Conservation (phyloP, 1,139 yeast genomes). For the Geotrichum fermentans region DNA sequence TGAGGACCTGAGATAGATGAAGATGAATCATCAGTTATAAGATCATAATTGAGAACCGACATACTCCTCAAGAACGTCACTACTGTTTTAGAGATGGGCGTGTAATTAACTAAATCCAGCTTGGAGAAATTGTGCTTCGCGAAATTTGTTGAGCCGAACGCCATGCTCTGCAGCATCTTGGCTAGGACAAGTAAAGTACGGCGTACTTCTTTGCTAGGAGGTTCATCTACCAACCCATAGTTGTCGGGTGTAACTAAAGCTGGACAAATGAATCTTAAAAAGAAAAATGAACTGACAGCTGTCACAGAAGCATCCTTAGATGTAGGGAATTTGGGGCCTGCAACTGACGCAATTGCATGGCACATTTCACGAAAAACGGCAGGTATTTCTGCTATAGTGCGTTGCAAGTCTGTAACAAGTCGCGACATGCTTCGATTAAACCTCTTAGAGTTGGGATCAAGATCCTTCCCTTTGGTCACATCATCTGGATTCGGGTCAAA, state of each 20-base stretch:
- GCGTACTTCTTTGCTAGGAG: conserved; percentile 45
- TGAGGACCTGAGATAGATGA: conserved; percentile 1
- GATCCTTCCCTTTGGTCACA: conserved; percentile 39
- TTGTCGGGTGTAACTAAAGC: conserved; percentile 80
- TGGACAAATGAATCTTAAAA: conserved; percentile 77
- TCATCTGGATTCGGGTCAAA: conserved; percentile 50
- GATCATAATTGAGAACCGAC: conserved; percentile 21
- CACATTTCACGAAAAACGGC: conserved; percentile 60
- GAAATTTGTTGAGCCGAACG: conserved; percentile 62
- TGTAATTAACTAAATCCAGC: conserved; percentile 10
- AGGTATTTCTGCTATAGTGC: conserved; percentile 55
- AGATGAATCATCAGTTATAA: conserved; percentile 10
- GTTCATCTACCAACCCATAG: conserved; percentile 36
- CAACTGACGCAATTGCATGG: conserved; percentile 54
- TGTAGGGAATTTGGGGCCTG: conserved; percentile 55
- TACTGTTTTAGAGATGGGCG: conserved; percentile 11
- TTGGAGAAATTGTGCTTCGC: conserved; percentile 53
- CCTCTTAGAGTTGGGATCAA: conserved; percentile 44
- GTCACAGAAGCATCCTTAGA: conserved; percentile 45
- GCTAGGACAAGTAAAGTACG: conserved; percentile 70
- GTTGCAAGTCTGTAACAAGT: conserved; percentile 52
- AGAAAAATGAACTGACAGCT: conserved; percentile 79
- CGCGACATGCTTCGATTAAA: conserved; percentile 54
- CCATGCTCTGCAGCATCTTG: conserved; percentile 75
- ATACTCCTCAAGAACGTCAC: conserved; percentile 14